Evolutionary conservation across 2,329 filamentous ascomycete species (phyloP), one percentile per base, ranked within the genome.

Genomic region (Epichloe sylvatica): DNA sequence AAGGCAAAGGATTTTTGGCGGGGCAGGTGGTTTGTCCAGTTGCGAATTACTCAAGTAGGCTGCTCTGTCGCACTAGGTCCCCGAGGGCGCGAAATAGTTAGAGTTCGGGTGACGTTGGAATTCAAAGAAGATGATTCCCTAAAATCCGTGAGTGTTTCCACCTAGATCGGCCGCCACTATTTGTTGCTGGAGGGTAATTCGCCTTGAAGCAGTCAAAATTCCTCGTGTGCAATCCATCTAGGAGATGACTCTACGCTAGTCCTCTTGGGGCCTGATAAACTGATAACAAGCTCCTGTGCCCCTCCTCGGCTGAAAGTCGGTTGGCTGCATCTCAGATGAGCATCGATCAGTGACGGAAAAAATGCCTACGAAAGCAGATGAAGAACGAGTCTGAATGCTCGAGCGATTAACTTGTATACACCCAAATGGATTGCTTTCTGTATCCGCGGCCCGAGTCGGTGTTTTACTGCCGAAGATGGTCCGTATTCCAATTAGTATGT

Each of bases 171-270:
- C 37, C 13, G 43, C 38, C 38, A 43, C 36, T 45, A 7, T 43
- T 38, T 48, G 50, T 44, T 44, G 50, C 50, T 49, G 54, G 53
- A 54, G 56, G 17, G 59, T 45, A 64, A 64, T 67, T 67, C 58
- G 57, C 56, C 59, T 60, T 60, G 57, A 57, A 55, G 61, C 58
- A 57, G 64, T 61, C 62, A 68, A 69, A 67, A 67, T 69, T 70
- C 64, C 59, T 67, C 64, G 64, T 69, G 67, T 66, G 66, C 61
- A 65, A 64, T 58, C 60, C 57, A 61, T 56, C 50, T 51, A 54
- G 54, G 57, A 57, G 62, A 61, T 67, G 64, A 69, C 62, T 67
- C 63, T 60, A 62, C 62, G 59, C 67, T 69, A 70, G 56, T 33
- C 65, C 63, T 13, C 17, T 57, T 62, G 43, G 6, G 62, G 56